A percentile compares a stretch with the other conserved stretches of the same genome.
These are phyloP conservation scores for Zoysia japonica DNA, from an alignment of 176 grass and related monocot species.

Conservation along the genomic window DNA sequence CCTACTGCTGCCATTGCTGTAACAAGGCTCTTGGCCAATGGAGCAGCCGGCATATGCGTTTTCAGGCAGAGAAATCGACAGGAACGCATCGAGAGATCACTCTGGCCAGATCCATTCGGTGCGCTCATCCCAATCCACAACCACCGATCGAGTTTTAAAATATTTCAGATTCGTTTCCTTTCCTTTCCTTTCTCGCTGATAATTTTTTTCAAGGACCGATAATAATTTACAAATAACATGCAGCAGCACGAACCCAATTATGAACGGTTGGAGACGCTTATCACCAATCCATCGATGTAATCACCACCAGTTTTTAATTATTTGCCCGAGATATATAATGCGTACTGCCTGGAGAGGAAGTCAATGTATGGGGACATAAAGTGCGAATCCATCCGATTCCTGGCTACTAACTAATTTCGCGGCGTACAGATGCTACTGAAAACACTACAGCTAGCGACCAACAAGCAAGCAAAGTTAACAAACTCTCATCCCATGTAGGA, in stretches of 20 bases:
- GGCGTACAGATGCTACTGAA: constrained; percentile 12
- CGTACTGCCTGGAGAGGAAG: constrained; percentile 16
- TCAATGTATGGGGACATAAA: constrained; percentile 11
- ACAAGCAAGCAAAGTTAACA: not conserved
- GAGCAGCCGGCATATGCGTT: not conserved
- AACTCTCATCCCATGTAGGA: not conserved
- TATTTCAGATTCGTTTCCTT: not conserved
- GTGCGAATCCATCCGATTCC: constrained; percentile 1
- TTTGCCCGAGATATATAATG: not conserved
- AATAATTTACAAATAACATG: not conserved
- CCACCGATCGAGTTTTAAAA: not conserved
- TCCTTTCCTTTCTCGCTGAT: not conserved
- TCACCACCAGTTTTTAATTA: not conserved
- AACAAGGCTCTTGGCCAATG: not conserved
- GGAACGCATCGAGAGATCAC: not conserved
- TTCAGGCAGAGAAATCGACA: too few species aligned
- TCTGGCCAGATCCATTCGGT: constrained; percentile 19
- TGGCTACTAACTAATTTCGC: not conserved
- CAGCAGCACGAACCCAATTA: not conserved
- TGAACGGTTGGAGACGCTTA: constrained; percentile 10
- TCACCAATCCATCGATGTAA: not conserved
- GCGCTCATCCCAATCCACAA: not conserved
- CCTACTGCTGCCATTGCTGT: not conserved
- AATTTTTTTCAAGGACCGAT: not conserved
- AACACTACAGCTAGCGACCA: not conserved